phyloP scores from a whole-genome alignment of 2,329 filamentous ascomycete genomes.

The Clonostachys rosea region DNA sequence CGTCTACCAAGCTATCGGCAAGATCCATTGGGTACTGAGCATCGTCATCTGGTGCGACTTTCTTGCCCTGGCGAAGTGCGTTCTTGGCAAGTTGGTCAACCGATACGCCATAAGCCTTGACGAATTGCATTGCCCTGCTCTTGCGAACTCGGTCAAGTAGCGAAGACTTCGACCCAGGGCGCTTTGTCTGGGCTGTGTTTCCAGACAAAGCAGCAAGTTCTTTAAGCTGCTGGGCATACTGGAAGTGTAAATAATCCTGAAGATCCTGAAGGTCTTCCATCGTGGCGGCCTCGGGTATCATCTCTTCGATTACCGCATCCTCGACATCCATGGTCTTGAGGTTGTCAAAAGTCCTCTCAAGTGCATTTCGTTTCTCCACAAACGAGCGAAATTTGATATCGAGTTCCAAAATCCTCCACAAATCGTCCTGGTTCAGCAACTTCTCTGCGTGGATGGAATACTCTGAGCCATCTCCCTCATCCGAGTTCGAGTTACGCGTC shows the following conservation, averaged over 20 bases:
- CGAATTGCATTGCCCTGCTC: constrained; percentile 74
- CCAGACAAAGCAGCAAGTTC: constrained; percentile 65
- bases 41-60: constrained; percentile 81
- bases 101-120: constrained; percentile 84
- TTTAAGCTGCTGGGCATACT: constrained; percentile 79
- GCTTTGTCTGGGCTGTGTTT: constrained; percentile 64
- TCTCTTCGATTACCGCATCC: constrained; percentile 74
- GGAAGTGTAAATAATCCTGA: constrained; percentile 94
- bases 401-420: constrained; percentile 92
- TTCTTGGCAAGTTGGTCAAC: constrained; percentile 88
- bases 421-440: constrained; percentile 83
- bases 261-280: constrained; percentile 97
- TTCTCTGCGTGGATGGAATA: constrained; percentile 78
- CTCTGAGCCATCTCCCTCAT: constrained; percentile 67
- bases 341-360: constrained; percentile 75
- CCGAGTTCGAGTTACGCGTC: constrained; percentile 52
- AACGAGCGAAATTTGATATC: constrained; percentile 94
- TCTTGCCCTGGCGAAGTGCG: constrained; percentile 71
- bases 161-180: constrained; percentile 76
- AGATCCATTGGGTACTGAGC: constrained; percentile 76
- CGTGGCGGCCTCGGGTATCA: constrained; percentile 73
- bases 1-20: constrained; percentile 71
- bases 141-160: constrained; percentile 81
- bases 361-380: constrained; percentile 82
- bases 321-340: constrained; percentile 59